Conservation (phyloP, 2,329 filamentous ascomycete genomes). For the Drechslerella dactyloides region DNA sequence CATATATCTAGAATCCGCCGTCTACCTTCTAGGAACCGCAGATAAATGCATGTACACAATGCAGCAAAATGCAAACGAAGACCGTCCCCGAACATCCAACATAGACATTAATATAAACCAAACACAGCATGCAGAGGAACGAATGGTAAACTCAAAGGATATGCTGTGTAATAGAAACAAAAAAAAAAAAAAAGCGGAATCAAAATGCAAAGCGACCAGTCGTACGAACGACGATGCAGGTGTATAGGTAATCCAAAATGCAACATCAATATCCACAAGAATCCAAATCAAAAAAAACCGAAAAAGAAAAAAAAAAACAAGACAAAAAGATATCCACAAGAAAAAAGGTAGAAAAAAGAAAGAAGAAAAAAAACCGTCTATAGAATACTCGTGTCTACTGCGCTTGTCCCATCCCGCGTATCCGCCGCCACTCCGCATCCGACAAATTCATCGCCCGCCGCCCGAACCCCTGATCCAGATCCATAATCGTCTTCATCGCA, state of each 20-base stretch:
- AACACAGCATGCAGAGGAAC: too few relatives aligned
- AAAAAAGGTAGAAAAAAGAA: constrained; percentile 1
- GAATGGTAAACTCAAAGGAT: too few relatives aligned
- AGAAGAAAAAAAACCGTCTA: constrained; percentile 2
- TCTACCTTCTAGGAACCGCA: too few relatives aligned
- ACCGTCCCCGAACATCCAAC: background rate
- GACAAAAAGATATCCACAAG: background rate
- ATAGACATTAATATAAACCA: too few relatives aligned
- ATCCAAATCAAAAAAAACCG: background rate
- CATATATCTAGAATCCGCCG: too few relatives aligned
- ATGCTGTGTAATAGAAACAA: too few relatives aligned
- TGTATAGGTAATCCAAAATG: background rate
- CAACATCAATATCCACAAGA: constrained; percentile 1
- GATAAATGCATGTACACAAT: too few relatives aligned
- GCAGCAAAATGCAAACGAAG: background rate
- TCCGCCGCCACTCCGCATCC: constrained; percentile 58
- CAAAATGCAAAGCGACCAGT: background rate
- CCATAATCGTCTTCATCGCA: constrained; percentile 91
- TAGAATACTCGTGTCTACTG: too few relatives aligned
- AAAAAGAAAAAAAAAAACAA: background rate
- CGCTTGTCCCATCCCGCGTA: constrained; percentile 41
- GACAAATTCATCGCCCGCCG: constrained; percentile 65
- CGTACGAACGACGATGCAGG: too few relatives aligned
- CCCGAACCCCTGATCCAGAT: constrained; percentile 92
- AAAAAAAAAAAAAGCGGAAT: too few relatives aligned